Evolutionary conservation across 2,329 filamentous ascomycete species (phyloP).

Genomic region (Calonectria hawksworthii): DNA sequence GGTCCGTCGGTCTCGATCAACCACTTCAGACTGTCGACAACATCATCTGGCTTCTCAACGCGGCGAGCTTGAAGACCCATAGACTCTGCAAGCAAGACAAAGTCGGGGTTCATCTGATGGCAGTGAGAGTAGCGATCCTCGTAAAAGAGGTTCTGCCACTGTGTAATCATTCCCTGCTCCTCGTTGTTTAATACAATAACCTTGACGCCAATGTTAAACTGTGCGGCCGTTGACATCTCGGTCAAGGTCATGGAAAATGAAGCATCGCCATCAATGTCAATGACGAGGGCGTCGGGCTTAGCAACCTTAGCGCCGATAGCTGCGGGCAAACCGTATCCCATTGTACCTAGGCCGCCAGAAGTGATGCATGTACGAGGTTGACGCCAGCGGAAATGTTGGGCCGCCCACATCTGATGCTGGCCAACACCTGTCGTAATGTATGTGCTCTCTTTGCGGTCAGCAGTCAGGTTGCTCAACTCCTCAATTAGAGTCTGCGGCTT

Average conservation of each 20-base stretch:
- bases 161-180: constrained; percentile 98
- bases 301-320: constrained; percentile 95
- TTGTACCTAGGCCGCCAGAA: constrained; percentile 88
- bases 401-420: constrained; percentile 99
- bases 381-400: constrained; percentile 96
- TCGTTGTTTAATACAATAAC: constrained; percentile 95
- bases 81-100: constrained; percentile 90
- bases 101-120: constrained; percentile 93
- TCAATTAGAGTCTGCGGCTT: constrained; percentile 96
- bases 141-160: constrained; percentile 98
- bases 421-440: constrained; percentile 95
- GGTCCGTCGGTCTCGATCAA: constrained; percentile 90
- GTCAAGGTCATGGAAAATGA: constrained; percentile 99
- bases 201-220: constrained; percentile 98
- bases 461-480: constrained; percentile 87
- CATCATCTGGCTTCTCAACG: constrained; percentile 80
- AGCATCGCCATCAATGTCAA: constrained; percentile 97
- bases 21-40: constrained; percentile 86
- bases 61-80: constrained; percentile 87
- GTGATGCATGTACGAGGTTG: constrained; percentile 94
- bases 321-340: constrained; percentile 95
- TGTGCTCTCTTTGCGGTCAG: constrained; percentile 83
- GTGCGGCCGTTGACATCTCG: constrained; percentile 90
- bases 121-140: constrained; percentile 93
- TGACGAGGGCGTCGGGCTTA: constrained; percentile 81